Base-by-base conservation (phyloP, 495 filamentous ascomycete genomes). In the Aspergillus homomorphus region DNA sequence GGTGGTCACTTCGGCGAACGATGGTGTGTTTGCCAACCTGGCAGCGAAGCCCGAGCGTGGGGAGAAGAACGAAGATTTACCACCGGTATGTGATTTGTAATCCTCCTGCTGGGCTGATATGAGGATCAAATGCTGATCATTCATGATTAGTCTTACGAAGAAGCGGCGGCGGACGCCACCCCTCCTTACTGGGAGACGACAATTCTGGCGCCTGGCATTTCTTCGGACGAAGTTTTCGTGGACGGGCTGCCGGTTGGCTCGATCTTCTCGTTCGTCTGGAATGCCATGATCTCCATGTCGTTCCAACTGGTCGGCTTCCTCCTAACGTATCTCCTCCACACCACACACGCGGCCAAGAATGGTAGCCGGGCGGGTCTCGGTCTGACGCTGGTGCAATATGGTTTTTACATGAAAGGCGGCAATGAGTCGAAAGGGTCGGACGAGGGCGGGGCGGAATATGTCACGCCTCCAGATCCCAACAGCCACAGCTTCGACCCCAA, bases 131-230 rank as follows among this genome's bases (percentile, higher is more conserved):
- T 56, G 50, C 16, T 56, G 18, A 46, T 62, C 9, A 54, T 51
- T 33, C 14, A 28, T 33, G 49, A 53, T 58, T 66, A 98, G 92
- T 90, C 92, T 20, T 98, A 98, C 76, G 95, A 98, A 82, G 92
- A 96, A 85, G 94, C 94, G 7, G 94, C 94, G 10, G 93, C 93
- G 18, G 94, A 98, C 75, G 90, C 93, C 20, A 91, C 94, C 38
- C 94, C 94, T 0, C 94, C 95, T 2, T 98, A 98, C 72, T 98
- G 94, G 94, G 94, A 98, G 75, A 98, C 93, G 18, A 97, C 94
- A 2, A 97, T 98, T 64, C 82, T 98, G 56, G 91, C 93, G 3
- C 95, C 94, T 7, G 93, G 93, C 28, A 83, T 87, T 46, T 88
- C 87, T 2, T 81, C 82, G 28, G 92, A 98, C 66, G 94, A 98